Percentiles rank a stretch among this genome's conserved stretches.
These are phyloP conservation scores for Orobanche coerulescens DNA, from an alignment of 257 asterid genomes.

Conservation along the genomic window DNA sequence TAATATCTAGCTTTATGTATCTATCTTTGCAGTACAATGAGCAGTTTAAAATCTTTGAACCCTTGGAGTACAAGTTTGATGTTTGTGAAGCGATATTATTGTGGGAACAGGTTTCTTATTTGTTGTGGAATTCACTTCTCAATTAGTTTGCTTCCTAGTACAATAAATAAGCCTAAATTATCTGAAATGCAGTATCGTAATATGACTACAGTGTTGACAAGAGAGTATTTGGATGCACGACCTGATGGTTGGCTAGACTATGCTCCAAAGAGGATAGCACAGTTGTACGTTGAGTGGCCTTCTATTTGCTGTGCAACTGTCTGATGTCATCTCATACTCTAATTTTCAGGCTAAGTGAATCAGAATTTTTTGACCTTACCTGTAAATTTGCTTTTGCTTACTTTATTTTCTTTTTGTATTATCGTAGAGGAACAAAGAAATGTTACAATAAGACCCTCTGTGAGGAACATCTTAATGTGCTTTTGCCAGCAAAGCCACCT, in stretches of 20 bases:
- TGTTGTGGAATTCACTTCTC: conserved; percentile 6
- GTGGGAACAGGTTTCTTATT: conserved; percentile 85
- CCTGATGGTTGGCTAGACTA: conserved; percentile 96
- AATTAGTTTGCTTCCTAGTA: conserved; percentile 14
- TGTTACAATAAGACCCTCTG: conserved; percentile 86
- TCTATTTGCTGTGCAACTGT: conserved; percentile 17
- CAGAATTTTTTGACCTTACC: background rate
- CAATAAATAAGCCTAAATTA: conserved; percentile 27
- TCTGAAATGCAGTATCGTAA: conserved; percentile 94
- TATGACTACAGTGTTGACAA: conserved; percentile 96
- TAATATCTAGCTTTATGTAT: conserved; percentile 6
- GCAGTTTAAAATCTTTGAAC: conserved; percentile 87
- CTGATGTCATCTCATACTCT: conserved; percentile 10
- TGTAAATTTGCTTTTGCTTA: background rate
- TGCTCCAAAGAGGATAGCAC: conserved; percentile 95
- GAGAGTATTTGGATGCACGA: conserved; percentile 91
- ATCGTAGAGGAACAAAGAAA: conserved; percentile 70
- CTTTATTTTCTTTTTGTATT: conserved; percentile 19
- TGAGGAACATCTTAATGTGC: conserved; percentile 76
- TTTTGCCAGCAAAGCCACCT: conserved; percentile 91
- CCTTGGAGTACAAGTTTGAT: conserved; percentile 86
- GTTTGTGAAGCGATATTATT: conserved; percentile 81
- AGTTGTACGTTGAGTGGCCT: conserved; percentile 49
- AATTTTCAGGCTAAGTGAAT: conserved; percentile 6
- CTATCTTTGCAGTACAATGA: conserved; percentile 69